phyloP scores from a whole-genome alignment of 2,329 filamentous ascomycete species.

The Madurella fahalii region DNA sequence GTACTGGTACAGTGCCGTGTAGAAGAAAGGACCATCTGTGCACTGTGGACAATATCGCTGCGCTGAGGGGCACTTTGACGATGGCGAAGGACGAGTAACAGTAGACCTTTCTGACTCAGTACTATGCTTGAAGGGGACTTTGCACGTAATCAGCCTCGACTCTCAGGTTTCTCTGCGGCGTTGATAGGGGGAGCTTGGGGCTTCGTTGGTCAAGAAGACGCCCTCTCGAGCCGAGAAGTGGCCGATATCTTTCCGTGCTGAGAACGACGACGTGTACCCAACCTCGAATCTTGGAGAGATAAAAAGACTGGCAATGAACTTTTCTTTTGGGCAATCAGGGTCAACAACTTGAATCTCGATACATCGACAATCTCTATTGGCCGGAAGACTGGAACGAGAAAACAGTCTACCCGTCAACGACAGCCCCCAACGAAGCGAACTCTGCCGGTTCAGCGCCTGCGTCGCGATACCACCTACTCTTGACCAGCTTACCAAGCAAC shows the following conservation, averaged over 20 bases:
- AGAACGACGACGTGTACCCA: neutral
- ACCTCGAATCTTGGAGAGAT: neutral
- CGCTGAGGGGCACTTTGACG: too few species aligned
- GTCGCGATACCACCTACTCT: neutral
- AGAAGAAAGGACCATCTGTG: too few species aligned
- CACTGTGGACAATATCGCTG: too few species aligned
- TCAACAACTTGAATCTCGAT: too few species aligned
- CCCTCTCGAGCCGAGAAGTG: constrained; percentile 4
- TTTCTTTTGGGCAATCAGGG: neutral
- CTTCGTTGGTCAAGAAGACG: neutral
- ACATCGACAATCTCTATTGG: too few species aligned
- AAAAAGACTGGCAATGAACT: neutral
- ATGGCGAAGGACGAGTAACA: too few species aligned
- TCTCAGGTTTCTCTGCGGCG: neutral
- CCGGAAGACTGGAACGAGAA: too few species aligned
- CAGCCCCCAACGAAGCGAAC: neutral
- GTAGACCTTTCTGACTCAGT: too few species aligned
- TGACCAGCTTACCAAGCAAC: neutral
- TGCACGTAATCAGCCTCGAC: neutral
- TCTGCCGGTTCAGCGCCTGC: neutral
- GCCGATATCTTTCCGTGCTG: constrained; percentile 18
- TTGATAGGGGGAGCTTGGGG: neutral
- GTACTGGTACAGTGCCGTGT: too few species aligned
- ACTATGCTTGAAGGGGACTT: neutral
- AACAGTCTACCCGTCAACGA: too few species aligned